These are phyloP conservation scores for Uronychia binucleata DNA, from an alignment of 73 alveolate species.

Conservation along the genomic window DNA sequence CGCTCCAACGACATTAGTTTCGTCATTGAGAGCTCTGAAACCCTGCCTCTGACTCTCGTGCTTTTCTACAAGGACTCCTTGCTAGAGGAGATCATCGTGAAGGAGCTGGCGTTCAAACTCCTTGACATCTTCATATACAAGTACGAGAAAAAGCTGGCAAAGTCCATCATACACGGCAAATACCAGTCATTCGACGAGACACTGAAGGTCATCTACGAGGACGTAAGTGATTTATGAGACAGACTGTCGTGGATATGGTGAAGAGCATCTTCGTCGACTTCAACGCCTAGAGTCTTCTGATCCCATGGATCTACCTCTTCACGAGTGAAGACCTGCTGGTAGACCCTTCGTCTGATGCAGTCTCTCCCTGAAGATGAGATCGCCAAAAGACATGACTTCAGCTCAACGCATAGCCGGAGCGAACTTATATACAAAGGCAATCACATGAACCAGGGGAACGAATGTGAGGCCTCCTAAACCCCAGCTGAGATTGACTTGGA, in stretches of 20 bases:
- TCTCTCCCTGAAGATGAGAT: background rate
- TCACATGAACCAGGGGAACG: constrained; percentile 25
- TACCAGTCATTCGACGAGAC: constrained; percentile 3
- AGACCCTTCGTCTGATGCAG: background rate
- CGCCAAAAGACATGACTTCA: constrained; percentile 17
- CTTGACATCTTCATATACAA: constrained; percentile 57
- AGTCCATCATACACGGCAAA: constrained; percentile 7
- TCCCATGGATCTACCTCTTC: constrained; percentile 60
- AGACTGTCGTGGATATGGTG: constrained; percentile 51
- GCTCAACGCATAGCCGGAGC: constrained; percentile 31
- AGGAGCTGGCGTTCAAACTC: constrained; percentile 25
- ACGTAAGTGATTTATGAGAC: background rate
- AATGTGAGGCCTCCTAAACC: background rate
- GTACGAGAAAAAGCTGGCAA: constrained; percentile 36
- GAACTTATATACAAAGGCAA: constrained; percentile 19
- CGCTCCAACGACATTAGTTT: constrained; percentile 36
- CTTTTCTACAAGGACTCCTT: constrained; percentile 25
- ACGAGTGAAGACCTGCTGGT: constrained; percentile 21
- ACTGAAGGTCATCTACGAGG: constrained; percentile 8
- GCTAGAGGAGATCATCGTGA: constrained; percentile 19
- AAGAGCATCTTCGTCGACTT: constrained; percentile 30
- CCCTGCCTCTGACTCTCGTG: constrained; percentile 43
- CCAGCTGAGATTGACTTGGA: constrained; percentile 48
- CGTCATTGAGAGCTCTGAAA: constrained; percentile 32
- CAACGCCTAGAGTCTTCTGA: constrained; percentile 19